Conservation (phyloP, 2,329 filamentous ascomycete species). For the Zopfia rhizophila region DNA sequence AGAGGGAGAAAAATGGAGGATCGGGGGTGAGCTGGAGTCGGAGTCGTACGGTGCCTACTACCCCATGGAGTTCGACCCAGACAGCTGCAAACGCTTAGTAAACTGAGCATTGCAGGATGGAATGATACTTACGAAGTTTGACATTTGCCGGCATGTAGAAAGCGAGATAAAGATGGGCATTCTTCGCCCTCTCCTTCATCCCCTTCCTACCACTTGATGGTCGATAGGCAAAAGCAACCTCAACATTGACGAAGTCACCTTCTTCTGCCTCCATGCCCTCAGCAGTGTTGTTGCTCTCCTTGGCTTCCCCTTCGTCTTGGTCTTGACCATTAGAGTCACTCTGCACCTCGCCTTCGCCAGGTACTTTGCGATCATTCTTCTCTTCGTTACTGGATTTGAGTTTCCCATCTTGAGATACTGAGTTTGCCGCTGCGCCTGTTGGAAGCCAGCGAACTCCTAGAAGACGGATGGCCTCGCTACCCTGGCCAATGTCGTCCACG, state of each 20-base stretch:
- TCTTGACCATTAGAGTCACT: slow-evolving; percentile 48
- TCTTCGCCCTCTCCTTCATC: slow-evolving; percentile 72
- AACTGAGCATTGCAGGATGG: not conserved
- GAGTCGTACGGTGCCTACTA: slow-evolving; percentile 75
- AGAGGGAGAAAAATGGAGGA: slow-evolving; percentile 80
- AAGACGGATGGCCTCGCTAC: slow-evolving; percentile 75
- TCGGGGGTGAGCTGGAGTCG: slow-evolving; percentile 79
- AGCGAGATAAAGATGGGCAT: slow-evolving; percentile 76
- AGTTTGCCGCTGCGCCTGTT: slow-evolving; percentile 72
- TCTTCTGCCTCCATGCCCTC: slow-evolving; percentile 80
- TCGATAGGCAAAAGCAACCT: slow-evolving; percentile 78
- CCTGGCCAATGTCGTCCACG: slow-evolving; percentile 79
- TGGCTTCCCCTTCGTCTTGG: slow-evolving; percentile 38
- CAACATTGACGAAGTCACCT: slow-evolving; percentile 81
- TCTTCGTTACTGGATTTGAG: slow-evolving; percentile 60
- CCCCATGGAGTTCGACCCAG: slow-evolving; percentile 78
- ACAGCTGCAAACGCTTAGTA: slow-evolving; percentile 60
- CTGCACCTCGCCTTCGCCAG: slow-evolving; percentile 54
- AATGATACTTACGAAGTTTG: slow-evolving; percentile 57
- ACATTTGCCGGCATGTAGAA: slow-evolving; percentile 73
- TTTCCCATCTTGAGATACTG: slow-evolving; percentile 69
- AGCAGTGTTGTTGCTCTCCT: slow-evolving; percentile 49
- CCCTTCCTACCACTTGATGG: slow-evolving; percentile 70
- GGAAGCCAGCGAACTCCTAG: slow-evolving; percentile 78
- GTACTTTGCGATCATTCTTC: slow-evolving; percentile 63